Conservation (phyloP, 2,329 filamentous ascomycete species). For the Blastomyces gilchristii region DNA sequence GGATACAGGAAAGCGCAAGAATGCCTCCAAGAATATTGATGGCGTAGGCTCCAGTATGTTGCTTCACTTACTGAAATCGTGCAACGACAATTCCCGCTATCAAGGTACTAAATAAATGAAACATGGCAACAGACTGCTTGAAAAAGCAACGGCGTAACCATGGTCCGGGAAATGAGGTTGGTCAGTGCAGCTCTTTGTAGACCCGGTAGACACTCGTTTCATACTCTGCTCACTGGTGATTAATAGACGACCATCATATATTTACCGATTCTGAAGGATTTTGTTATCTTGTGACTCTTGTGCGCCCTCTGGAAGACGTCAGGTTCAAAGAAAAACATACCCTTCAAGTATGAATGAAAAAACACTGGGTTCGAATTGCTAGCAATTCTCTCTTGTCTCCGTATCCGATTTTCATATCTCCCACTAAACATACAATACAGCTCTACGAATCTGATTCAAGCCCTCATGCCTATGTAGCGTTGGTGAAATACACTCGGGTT, state of each 20-base stretch:
- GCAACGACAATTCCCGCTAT: neutral
- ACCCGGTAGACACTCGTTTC: neutral
- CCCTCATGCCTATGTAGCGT: conserved; percentile 53
- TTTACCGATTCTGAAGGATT: conserved; percentile 56
- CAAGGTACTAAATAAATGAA: neutral
- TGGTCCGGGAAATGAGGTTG: neutral
- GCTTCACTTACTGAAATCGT: neutral
- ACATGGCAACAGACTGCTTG: neutral
- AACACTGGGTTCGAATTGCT: neutral
- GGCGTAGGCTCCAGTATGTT: neutral
- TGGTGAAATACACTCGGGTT: conserved; percentile 38
- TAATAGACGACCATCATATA: conserved; percentile 50
- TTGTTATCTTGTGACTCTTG: conserved; percentile 52
- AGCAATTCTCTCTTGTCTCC: neutral
- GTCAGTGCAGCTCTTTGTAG: neutral
- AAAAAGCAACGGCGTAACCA: neutral
- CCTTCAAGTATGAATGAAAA: conserved; percentile 40
- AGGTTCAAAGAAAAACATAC: conserved; percentile 50
- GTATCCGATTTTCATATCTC: conserved; percentile 2
- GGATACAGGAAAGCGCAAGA: conserved; percentile 22
- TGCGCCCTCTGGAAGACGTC: conserved; percentile 40
- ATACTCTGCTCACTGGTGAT: conserved; percentile 4
- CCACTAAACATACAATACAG: conserved; percentile 34
- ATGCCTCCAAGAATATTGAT: neutral
- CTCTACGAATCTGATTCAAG: conserved; percentile 55